Conservation (phyloP, 371 early-diverging fungal genomes). For the Furculomyces boomerangus region DNA sequence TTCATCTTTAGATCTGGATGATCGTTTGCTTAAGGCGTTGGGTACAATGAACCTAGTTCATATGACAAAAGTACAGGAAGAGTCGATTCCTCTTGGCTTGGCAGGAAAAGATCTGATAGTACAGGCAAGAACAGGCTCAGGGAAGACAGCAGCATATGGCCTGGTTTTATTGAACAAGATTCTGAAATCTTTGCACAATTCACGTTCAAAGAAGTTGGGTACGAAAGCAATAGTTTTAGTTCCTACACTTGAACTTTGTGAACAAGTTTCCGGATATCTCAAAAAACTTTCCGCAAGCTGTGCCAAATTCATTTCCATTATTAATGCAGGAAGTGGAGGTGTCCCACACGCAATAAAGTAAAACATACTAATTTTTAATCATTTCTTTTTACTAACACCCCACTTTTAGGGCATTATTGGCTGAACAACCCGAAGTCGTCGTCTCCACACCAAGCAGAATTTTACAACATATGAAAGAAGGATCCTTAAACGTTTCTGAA, state of each 20-base stretch:
- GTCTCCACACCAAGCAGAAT: constrained; percentile 68
- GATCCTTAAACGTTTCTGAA: constrained; percentile 34
- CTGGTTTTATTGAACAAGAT: constrained; percentile 88
- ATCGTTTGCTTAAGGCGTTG: constrained; percentile 69
- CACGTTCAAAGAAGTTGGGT: constrained; percentile 3
- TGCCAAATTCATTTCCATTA: constrained; percentile 13
- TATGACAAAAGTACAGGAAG: constrained; percentile 90
- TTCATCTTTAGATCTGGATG: constrained; percentile 54
- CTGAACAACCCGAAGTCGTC: constrained; percentile 67
- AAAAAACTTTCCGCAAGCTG: constrained; percentile 54
- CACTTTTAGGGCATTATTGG: constrained; percentile 44
- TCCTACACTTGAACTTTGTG: constrained; percentile 91
- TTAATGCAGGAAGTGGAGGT: constrained; percentile 12
- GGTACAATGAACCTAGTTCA: constrained; percentile 32
- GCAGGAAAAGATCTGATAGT: constrained; percentile 93
- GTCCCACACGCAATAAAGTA: constrained; percentile 15
- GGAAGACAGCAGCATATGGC: constrained; percentile 96
- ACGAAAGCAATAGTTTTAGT: constrained; percentile 63
- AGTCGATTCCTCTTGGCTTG: constrained; percentile 86
- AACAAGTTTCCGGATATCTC: constrained; percentile 67
- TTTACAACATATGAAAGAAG: constrained; percentile 45
- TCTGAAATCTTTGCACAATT: constrained; percentile 21
- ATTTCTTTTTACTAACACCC: background rate
- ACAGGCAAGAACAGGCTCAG: constrained; percentile 97
- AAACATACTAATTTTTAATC: background rate